Evolutionary conservation across 768 basidiomycete species (phyloP), one percentile per base, ranked within the genome.

Genomic region (Auriscalpium orientale): DNA sequence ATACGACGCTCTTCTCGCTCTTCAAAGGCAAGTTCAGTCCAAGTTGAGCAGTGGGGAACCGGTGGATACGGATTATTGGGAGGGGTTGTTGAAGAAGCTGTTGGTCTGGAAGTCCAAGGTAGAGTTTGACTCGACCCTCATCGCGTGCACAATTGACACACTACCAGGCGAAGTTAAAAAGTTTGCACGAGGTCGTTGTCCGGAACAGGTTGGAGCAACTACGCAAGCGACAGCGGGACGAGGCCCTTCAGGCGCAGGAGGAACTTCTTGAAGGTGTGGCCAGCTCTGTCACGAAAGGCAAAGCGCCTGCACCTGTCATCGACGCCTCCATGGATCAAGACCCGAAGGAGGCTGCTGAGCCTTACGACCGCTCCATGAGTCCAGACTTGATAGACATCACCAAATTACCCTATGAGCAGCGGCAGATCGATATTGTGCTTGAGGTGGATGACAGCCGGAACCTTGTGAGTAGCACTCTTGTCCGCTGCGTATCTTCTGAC

Each of bases 31-130:
- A 65, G 86, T 98, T 11, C 92, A 94, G 65, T 79, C 79, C 51
- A 98, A 98, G 70, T 80, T 98, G 3, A 75, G 82, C 0, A 91
- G 92, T 60, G 91, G 94, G 36, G 95, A 98, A 71, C 94, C 94
- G 2, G 81, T 99, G 37, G 97, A 99, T 70, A 89, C 85, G 11
- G 97, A 99, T 69, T 99, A 98, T 67, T 99, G 97, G 97, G 97
- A 98, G 71, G 79, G 83, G 48, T 72, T 99, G 8, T 71, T 98
- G 55, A 90, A 93, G 70, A 97, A 90, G 68, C 70, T 99, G 36
- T 75, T 98, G 21, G 95, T 98, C 3, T 97, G 91, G 87, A 98
- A 98, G 73, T 89, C 97, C 20, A 98, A 98, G 76, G 94, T 92
- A 28, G 28, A 28, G 28, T 28, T 7, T 28, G 28, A 28, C 28